Evolutionary conservation across 768 basidiomycete species (phyloP).

Genomic region (Tulasnella calospora): DNA sequence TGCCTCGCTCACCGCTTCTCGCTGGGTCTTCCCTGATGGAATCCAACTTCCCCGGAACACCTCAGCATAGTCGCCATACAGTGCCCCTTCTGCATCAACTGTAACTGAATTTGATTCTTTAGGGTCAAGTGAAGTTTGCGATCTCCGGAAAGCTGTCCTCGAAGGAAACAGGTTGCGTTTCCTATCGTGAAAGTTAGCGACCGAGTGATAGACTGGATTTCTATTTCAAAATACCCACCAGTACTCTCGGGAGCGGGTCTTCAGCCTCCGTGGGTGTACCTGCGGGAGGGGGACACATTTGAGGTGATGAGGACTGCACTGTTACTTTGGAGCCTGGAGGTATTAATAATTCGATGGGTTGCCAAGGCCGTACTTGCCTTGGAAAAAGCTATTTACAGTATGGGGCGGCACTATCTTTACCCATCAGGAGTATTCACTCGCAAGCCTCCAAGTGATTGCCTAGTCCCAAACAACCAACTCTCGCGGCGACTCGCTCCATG

Average conservation of each 20-base stretch:
- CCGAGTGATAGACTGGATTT: too few species aligned
- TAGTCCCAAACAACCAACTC: neutral
- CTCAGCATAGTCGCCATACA: neutral
- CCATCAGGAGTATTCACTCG: neutral
- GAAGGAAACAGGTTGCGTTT: neutral
- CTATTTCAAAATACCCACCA: too few species aligned
- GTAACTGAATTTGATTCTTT: neutral
- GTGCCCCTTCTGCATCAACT: neutral
- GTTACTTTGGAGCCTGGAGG: too few species aligned
- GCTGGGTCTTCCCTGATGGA: neutral
- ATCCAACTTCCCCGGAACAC: neutral
- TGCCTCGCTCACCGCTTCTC: neutral
- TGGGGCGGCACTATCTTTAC: too few species aligned
- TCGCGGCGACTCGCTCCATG: neutral
- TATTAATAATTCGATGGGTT: too few species aligned
- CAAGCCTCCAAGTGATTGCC: neutral
- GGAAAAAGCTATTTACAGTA: too few species aligned
- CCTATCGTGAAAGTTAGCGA: neutral
- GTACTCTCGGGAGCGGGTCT: too few species aligned
- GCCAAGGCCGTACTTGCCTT: too few species aligned
- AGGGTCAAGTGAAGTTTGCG: neutral
- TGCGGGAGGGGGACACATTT: too few species aligned
- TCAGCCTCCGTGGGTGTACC: too few species aligned
- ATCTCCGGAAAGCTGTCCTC: neutral
- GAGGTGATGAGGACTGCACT: too few species aligned